A percentile compares a stretch with the other conserved stretches of the same genome.
Evolutionary conservation across 192 early-diverging fungal genomes (phyloP).

Genomic region (Paraglomus occultum): DNA sequence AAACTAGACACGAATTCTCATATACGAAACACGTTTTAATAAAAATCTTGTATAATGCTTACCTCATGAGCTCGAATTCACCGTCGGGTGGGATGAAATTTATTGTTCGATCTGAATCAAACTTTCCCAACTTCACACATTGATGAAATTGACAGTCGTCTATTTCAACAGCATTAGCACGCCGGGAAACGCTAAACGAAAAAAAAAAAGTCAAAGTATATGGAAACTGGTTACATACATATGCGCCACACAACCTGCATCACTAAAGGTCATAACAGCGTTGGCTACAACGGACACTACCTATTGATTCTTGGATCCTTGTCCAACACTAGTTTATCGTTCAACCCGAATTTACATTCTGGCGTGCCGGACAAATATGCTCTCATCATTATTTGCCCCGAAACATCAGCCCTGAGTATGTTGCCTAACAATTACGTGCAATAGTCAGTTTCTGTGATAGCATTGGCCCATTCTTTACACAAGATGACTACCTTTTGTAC

Average conservation of each 20-base stretch:
- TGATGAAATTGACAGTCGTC: conserved; percentile 99
- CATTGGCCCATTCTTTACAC: conserved; percentile 15
- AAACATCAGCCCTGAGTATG: conserved; percentile 83
- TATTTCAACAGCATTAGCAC: conserved; percentile 78
- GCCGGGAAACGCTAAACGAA: conserved; percentile 12
- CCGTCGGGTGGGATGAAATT: conserved; percentile 98
- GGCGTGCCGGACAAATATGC: conserved; percentile 96
- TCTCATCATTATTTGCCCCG: conserved; percentile 90
- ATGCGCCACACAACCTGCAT: conserved; percentile 6
- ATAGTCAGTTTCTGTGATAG: conserved; percentile 36
- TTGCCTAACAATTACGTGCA: conserved; percentile 52
- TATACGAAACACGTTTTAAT: not conserved
- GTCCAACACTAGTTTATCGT: conserved; percentile 90
- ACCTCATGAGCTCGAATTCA: conserved; percentile 96
- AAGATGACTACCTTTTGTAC: conserved; percentile 42
- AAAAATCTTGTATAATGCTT: conserved; percentile 17
- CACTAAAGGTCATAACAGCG: not conserved
- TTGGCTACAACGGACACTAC: too few species aligned
- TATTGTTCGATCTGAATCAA: conserved; percentile 91
- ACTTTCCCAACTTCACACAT: conserved; percentile 91
- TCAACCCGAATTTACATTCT: conserved; percentile 96
- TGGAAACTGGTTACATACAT: conserved; percentile 33
- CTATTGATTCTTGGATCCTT: conserved; percentile 48
- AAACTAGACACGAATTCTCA: conserved; percentile 14
- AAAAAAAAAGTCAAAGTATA: conserved; percentile 21